Evolutionary conservation across 2,329 filamentous ascomycete genomes (phyloP), one percentile per base, ranked within the genome.

Genomic region (Hypoxylon sp.): DNA sequence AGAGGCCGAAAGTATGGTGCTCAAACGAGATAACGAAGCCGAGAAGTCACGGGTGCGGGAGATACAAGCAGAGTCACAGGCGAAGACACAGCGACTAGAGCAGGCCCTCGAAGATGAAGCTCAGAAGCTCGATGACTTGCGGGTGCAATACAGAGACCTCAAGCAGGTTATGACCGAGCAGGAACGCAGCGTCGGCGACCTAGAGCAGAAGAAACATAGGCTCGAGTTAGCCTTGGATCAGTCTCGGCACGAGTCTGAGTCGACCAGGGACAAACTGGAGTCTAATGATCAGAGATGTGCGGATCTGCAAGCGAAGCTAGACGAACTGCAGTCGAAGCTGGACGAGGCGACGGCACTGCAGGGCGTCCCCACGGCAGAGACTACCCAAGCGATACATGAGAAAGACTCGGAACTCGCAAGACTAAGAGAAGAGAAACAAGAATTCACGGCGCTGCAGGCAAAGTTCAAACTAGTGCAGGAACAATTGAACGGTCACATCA

Each of bases 191-290:
- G n/a, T 48, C 2, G 11, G 32, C n/a, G 13, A 6, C 28, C 37
- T 48, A 26, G 28, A 51, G 11, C 47, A 43, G 41, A 46, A 53
- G 19, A 47, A 55, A 1, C 47, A 46, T 15, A 49, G 17, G 0
- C 10, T 43, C 7, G 17, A 24, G 17, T 11, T 44, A n/a, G 28
- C 48, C 24, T 13, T 52, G 13, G 47, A 56, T 19, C n/a, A 26
- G 41, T 55, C 50, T 1, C 50, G 47, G 26, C 19, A 17, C 22
- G 8, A 52, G 13, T 34, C 55, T 19, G 34, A 47, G 26, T 43
- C 30, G 3, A 32, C n/a, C 6, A 52, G 24, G 24, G 7, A 24
- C 4, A 41, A 62, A 26, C n/a, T 41, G 44, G 48, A 19, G 11
- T 24, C 13, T 1, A 46, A 26, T 4, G 17, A 39, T 1, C 10